These are phyloP conservation scores for Rehmannia glutinosa DNA, from an alignment of 257 asterid species.

Conservation along the genomic window DNA sequence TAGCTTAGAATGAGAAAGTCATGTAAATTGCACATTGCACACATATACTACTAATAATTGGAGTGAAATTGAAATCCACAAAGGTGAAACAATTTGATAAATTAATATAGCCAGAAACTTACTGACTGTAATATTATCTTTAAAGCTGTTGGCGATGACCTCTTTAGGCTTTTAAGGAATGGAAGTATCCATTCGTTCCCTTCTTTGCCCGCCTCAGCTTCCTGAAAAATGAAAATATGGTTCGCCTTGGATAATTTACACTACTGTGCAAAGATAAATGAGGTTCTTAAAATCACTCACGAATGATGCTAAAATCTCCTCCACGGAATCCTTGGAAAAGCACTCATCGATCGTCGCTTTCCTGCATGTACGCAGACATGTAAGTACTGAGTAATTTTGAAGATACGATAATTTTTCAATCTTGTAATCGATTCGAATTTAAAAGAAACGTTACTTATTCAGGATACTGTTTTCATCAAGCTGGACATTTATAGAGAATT, in stretches of 20 bases:
- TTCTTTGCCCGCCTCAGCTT: conserved; percentile 73
- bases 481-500: too few relatives aligned
- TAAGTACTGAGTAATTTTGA: conserved; percentile 3
- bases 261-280: neutral
- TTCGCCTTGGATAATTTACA: neutral
- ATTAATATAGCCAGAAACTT: too few relatives aligned
- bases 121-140: conserved; percentile 81
- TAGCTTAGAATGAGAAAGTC: too few relatives aligned
- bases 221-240: conserved; percentile 45
- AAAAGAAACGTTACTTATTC: conserved; percentile 46
- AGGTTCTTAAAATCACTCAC: conserved; percentile 43
- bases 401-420: neutral
- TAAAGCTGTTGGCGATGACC: too few relatives aligned
- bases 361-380: conserved; percentile 37
- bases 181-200: conserved; percentile 70
- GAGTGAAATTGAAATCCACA: too few relatives aligned
- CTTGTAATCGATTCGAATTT: neutral
- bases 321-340: conserved; percentile 74
- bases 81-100: too few relatives aligned
- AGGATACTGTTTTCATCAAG: conserved; percentile 72
- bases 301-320: conserved; percentile 57
- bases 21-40: too few relatives aligned
- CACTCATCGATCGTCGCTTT: conserved; percentile 55
- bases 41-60: too few relatives aligned
- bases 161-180: conserved; percentile 62